Conservation (phyloP, 1,284 basidiomycete genomes). For the Tausonia pullulans region DNA sequence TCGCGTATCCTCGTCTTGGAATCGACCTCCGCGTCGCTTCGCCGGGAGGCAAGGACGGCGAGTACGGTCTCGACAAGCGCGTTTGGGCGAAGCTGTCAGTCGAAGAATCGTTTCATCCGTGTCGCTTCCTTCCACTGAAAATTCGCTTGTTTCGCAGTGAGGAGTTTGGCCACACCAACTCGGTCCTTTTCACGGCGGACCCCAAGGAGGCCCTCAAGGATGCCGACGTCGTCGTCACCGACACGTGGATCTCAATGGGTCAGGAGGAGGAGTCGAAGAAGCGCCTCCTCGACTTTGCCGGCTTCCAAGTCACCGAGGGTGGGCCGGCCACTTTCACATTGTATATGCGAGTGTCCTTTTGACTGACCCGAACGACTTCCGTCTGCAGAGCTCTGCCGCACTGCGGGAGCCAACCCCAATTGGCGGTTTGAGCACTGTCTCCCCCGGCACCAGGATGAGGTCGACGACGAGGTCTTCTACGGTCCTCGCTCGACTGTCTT, state of each 20-base stretch:
- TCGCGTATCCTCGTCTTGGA: constrained; percentile 82
- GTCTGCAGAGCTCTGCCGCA: constrained; percentile 46
- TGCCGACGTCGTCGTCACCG: constrained; percentile 89
- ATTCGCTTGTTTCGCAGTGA: constrained; percentile 19
- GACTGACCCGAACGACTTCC: background rate
- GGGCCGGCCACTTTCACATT: constrained; percentile 3
- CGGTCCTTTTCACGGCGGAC: constrained; percentile 32
- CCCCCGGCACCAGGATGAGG: constrained; percentile 84
- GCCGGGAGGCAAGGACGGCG: constrained; percentile 48
- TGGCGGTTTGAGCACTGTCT: constrained; percentile 98
- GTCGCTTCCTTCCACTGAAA: background rate
- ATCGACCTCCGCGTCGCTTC: constrained; percentile 76
- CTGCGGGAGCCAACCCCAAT: constrained; percentile 68
- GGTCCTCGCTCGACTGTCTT: constrained; percentile 38
- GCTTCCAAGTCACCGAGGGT: constrained; percentile 86
- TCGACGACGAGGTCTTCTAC: constrained; percentile 74
- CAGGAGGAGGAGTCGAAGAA: constrained; percentile 91
- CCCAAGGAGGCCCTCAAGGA: constrained; percentile 77
- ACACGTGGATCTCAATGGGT: constrained; percentile 99
- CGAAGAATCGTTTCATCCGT: background rate
- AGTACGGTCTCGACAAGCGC: constrained; percentile 61
- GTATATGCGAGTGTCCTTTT: background rate
- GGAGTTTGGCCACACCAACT: constrained; percentile 29
- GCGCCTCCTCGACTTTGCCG: constrained; percentile 73
- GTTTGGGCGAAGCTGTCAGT: constrained; percentile 65